Base-by-base conservation (phyloP, 2,329 filamentous ascomycete species). In the Diaporthe citriasiana region DNA sequence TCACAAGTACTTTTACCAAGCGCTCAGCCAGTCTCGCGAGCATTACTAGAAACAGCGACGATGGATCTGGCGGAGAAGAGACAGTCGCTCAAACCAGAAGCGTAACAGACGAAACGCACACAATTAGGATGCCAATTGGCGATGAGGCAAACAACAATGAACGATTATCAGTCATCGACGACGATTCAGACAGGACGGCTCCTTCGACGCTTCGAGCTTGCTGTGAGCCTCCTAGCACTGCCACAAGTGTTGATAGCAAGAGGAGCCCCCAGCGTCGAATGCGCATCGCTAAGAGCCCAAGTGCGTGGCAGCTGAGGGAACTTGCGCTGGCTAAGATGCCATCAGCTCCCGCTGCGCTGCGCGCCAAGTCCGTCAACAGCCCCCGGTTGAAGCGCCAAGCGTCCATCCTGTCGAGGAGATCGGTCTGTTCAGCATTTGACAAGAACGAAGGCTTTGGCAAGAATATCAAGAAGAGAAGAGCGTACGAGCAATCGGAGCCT, bases 1-100 rank as follows among this genome's bases (percentile, higher is more conserved):
- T 97, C 76, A 89, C 93, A 19, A 93, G 90, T 77, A 93, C 93
- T 63, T 95, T 97, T 80, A 89, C 90, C 50, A 93, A 92, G 78
- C 90, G 93, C 73, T 93, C 93, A 0, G 87, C 86, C 51, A 94
- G 92, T 76, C 78, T 87, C 59, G 83, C 84, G 22, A 84, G 81
- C 71, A 77, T 84, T 45, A 75, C 77, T 71, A 82, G 78, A 60
- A 79, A 77, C 68, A 75, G 77, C 40, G 81, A 81, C 38, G 82
- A 83, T 17, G 80, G 79, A 13, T 78, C 79, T 50, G 51, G 25
- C 47, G 72, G 70, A 33, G 73, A 75, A 33, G 72, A n/a, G 25
- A 3, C 15, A 53, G 19, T 45, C 13, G 47, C 50, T 51, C 38
- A 47, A 10, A 30, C 50, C 22, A 38, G n/a, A 5, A 25, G 13